Base-by-base conservation (phyloP, 192 early-diverging fungal genomes). In the Phycomyces nitens region DNA sequence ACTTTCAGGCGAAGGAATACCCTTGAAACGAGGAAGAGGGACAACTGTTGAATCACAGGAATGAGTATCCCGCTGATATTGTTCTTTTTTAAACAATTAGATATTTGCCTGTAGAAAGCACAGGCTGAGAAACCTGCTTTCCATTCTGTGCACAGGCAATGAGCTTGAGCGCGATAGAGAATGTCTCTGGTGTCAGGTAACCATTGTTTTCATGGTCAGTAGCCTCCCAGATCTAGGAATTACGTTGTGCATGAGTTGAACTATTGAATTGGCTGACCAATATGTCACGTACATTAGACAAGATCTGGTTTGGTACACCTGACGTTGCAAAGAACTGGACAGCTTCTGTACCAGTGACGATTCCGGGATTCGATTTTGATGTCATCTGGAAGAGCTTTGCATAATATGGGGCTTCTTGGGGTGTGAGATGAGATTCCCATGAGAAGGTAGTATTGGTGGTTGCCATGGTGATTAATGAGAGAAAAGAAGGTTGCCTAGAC, bases 131-230 rank as follows among this genome's bases (percentile, higher is more conserved):
- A 76, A 81, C 6, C 76, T 77, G 60, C 16, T 87, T 80, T 18
- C 88, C 87, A 47, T 80, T 79, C 69, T 98, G 96, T 11, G 83
- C 89, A 18, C 93, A 77, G 24, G 93, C 89, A 70, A 98, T 95
- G 53, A 95, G 77, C 70, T 96, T 98, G 58, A 96, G 68, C 9
- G 91, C 92, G 27, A 89, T 83, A 58, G 75, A 80, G 72, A 98
- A 98, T 34, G 82, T 87, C 16, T 77, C 74, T 40, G 79, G 77
- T 20, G 86, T 87, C 52, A 95, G 73, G 26, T 83, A 82, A 16
- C 94, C 96, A 60, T 85, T 84, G 66, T 86, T 82, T 24, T 92
- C 87, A 2, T 77, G 58, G 70, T 95, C 93, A 6, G 87, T 87
- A n/a, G 89, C 73, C 47, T 93, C 82, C 96, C 96, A 98, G 53